Evolutionary conservation across 306 rosid species (phyloP), one percentile per base, ranked within the genome.

Genomic region (Cucumis sativus): DNA sequence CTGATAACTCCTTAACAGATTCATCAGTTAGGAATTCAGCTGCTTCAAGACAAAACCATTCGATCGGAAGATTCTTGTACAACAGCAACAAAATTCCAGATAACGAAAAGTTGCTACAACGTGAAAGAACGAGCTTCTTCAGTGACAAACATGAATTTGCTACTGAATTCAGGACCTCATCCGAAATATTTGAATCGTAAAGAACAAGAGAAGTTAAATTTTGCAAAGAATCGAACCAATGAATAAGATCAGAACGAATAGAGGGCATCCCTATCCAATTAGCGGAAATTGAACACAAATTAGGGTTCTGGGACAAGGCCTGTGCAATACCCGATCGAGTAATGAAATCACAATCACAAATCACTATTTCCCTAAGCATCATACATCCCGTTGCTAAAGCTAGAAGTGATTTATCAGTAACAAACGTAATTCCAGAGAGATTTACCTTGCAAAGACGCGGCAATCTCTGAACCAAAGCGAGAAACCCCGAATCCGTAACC

Each of bases 131-230:
- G 37, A 93, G 86, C 80, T 87, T 89, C 75, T 74, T 87, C 80
- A 91, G 20, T 52, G 97, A 90, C 63, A 88, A 84, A 78, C 78
- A 41, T 55, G 84, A 83, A 69, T 79, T 88, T 9, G 89, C 92
- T 3, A 93, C 39, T 15, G 78, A 76, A 41, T 51, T 60, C 4
- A 93, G 91, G 66, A 88, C 74, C 40, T 84, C 87, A 77, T 91
- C 88, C 11, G 91, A 74, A 63, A 93, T 73, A 56, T 14, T 4
- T 0, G 82, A 84, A 8, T 6, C 20, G 1, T 78, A 67, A 23
- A 93, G 79, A 56, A 86, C 86, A 74, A 93, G 76, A 77, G 70
- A 67, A 23, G 56, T 79, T 33, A 93, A 80, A 18, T 76, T 75
- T 60, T 81, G 81, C 79, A 81, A 47, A 23, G 72, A 67, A 30